Conservation (phyloP, 148 eudicot species). For the Amaranthus cruentus region DNA sequence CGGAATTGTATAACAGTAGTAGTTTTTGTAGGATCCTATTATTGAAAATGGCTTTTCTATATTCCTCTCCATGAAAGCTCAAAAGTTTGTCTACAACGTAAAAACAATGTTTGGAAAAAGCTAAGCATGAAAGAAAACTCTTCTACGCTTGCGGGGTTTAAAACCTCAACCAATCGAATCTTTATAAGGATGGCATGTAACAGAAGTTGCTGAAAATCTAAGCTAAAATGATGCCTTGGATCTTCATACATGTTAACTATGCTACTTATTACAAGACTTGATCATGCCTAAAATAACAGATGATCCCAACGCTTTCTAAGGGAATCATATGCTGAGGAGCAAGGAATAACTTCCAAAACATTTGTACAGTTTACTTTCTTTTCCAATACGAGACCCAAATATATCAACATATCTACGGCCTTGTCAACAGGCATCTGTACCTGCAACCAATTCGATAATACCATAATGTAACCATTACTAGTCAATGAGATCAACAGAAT, state of each 20-base stretch:
- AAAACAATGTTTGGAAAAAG: too few species aligned
- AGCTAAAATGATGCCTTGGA: too few species aligned
- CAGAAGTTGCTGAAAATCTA: too few species aligned
- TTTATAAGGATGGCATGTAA: too few species aligned
- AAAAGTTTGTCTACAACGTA: too few species aligned
- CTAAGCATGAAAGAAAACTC: too few species aligned
- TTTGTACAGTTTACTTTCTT: constrained; percentile 26
- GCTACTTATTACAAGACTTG: background rate
- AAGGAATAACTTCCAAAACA: constrained; percentile 48
- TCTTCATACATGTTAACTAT: too few species aligned
- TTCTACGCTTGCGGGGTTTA: too few species aligned
- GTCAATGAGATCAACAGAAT: background rate
- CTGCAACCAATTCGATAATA: constrained; percentile 29
- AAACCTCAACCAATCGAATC: too few species aligned
- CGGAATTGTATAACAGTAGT: background rate
- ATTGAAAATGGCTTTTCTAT: background rate
- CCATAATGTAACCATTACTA: background rate
- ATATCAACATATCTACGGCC: constrained; percentile 53
- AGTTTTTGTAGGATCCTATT: background rate
- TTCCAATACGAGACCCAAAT: constrained; percentile 62
- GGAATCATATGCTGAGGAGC: constrained; percentile 41
- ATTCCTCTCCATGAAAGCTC: too few species aligned
- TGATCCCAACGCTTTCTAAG: constrained; percentile 66
- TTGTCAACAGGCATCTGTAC: constrained; percentile 80
- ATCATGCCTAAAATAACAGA: constrained; percentile 26